Evolutionary conservation across 2,329 filamentous ascomycete species (phyloP).

Genomic region (Gaeumannomyces tritici): DNA sequence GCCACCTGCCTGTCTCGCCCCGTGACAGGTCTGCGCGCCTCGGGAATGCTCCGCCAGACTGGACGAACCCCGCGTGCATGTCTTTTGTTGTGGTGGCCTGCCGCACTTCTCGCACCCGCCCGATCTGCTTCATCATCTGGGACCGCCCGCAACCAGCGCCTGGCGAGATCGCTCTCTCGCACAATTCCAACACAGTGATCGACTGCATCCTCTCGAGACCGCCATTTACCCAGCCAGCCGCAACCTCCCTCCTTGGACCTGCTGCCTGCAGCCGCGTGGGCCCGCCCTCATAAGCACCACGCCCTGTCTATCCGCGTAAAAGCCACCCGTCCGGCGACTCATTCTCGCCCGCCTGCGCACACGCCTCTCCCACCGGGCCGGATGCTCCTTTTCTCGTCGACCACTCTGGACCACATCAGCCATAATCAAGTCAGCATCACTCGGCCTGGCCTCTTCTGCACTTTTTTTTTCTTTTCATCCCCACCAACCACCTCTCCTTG

Average conservation of each 20-base stretch:
- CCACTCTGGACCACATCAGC: background rate
- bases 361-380: background rate
- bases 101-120: background rate
- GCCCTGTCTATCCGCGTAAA: background rate
- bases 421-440: background rate
- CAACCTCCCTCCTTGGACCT: too few relatives aligned
- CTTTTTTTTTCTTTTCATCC: too few relatives aligned
- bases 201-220: background rate
- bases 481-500: background rate
- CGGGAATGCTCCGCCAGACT: background rate
- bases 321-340: background rate
- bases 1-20: background rate
- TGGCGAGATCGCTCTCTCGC: background rate
- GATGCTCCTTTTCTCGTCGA: background rate
- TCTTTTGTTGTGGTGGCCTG: background rate
- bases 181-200: background rate
- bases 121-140: background rate
- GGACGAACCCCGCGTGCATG: background rate
- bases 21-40: background rate
- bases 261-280: background rate
- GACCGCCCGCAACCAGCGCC: background rate
- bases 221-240: background rate
- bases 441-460: background rate
- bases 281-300: background rate
- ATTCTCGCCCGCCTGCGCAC: background rate